Evolutionary conservation across 768 basidiomycete genomes (phyloP).

Genomic region (Cubamyces sp.): DNA sequence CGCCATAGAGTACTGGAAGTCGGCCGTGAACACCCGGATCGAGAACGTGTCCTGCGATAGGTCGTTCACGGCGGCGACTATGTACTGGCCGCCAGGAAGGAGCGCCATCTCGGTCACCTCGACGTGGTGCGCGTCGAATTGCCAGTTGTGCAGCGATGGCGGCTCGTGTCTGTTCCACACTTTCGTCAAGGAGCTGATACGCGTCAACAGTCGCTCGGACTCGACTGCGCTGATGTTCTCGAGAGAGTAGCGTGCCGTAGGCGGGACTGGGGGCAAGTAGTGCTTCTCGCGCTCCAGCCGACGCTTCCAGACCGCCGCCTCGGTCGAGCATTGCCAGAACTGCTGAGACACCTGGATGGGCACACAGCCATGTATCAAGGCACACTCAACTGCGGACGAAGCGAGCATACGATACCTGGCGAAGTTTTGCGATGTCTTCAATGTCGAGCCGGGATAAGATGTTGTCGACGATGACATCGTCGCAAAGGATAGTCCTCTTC

Average conservation of each 20-base stretch:
- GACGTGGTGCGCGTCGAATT: constrained; percentile 35
- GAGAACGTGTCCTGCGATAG: constrained; percentile 38
- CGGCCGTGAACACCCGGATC: constrained; percentile 57
- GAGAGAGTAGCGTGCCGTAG: constrained; percentile 52
- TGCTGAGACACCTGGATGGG: constrained; percentile 55
- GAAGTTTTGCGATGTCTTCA: constrained; percentile 43
- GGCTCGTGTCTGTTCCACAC: constrained; percentile 55
- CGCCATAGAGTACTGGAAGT: constrained; percentile 50
- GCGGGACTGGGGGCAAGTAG: constrained; percentile 63
- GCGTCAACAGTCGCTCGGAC: constrained; percentile 60
- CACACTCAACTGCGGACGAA: background rate
- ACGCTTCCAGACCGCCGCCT: constrained; percentile 71
- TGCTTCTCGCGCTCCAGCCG: constrained; percentile 56
- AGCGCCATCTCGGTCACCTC: constrained; percentile 57
- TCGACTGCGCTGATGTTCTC: constrained; percentile 40
- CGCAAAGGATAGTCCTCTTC: background rate
- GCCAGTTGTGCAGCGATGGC: constrained; percentile 30
- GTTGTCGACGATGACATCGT: constrained; percentile 18
- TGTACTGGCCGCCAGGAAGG: constrained; percentile 70
- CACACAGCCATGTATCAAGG: constrained; percentile 2
- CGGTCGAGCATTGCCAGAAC: constrained; percentile 65
- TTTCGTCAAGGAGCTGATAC: constrained; percentile 60
- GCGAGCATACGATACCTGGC: constrained; percentile 36
- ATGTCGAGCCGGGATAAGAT: constrained; percentile 34
- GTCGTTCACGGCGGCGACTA: constrained; percentile 62